phyloP scores from a whole-genome alignment of 2,329 filamentous ascomycete genomes.

The Canariomyces notabilis region DNA sequence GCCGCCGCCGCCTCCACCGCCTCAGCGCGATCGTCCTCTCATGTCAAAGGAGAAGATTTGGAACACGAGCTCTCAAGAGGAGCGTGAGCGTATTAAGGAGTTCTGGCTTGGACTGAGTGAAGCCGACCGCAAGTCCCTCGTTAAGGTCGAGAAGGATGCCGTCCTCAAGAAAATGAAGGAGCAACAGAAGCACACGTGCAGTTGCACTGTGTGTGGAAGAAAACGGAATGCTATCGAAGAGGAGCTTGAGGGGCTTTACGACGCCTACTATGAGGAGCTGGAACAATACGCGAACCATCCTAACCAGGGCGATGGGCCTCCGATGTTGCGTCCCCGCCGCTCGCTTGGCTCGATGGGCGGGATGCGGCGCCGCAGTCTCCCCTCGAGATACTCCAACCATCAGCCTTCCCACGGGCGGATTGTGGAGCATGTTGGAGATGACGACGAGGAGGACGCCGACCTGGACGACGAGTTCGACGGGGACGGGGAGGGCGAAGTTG shows the following conservation, averaged over 20 bases:
- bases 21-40: conserved; percentile 33
- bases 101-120: conserved; percentile 96
- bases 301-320: conserved; percentile 64
- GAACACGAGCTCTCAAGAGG: conserved; percentile 92
- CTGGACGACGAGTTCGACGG: conserved; percentile 39
- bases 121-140: conserved; percentile 87
- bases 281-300: conserved; percentile 89
- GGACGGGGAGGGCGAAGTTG: conserved; percentile 37
- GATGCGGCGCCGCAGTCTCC: conserved; percentile 53
- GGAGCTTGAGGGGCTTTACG: conserved; percentile 93
- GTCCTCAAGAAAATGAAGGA: conserved; percentile 99
- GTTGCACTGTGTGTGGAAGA: conserved; percentile 91
- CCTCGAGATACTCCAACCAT: conserved; percentile 55
- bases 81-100: conserved; percentile 94
- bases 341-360: conserved; percentile 53
- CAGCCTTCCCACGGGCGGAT: conserved; percentile 73
- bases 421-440: conserved; percentile 58
- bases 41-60: conserved; percentile 83
- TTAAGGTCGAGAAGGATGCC: conserved; percentile 98
- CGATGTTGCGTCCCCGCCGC: conserved; percentile 63
- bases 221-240: conserved; percentile 97
- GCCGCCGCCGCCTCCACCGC: conserved; percentile 20
- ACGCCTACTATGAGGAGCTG: conserved; percentile 96
- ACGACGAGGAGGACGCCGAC: conserved; percentile 52
- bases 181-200: conserved; percentile 98